Percentiles rank a stretch among this genome's conserved stretches.
Conservation (phyloP, 257 asterid genomes). For the Cinchona pubescens region DNA sequence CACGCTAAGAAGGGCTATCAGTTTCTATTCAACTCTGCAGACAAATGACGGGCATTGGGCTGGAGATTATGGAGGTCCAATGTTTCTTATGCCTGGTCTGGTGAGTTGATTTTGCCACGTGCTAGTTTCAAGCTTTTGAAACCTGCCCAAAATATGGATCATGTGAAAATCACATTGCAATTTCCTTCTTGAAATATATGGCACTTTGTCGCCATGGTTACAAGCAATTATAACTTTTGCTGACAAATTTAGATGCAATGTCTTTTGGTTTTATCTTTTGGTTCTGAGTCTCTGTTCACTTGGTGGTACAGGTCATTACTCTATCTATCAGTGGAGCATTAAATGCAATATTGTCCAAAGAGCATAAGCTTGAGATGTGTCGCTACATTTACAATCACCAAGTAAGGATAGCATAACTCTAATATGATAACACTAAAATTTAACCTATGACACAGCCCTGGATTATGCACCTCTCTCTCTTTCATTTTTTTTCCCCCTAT, state of each 20-base stretch:
- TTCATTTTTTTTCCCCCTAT: background rate
- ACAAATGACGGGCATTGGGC: slow-evolving; percentile 96
- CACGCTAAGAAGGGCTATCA: slow-evolving; percentile 75
- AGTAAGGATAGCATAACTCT: slow-evolving; percentile 37
- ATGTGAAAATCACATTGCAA: background rate
- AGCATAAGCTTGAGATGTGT: slow-evolving; percentile 83
- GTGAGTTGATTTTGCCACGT: slow-evolving; percentile 38
- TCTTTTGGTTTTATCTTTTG: no score
- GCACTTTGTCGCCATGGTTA: background rate
- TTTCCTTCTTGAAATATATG: background rate
- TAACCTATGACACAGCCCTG: background rate
- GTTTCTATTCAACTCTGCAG: slow-evolving; percentile 79
- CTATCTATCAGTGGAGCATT: slow-evolving; percentile 83
- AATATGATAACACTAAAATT: background rate
- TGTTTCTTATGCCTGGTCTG: slow-evolving; percentile 97
- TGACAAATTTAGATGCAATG: background rate
- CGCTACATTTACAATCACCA: slow-evolving; percentile 98
- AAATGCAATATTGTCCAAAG: slow-evolving; percentile 72
- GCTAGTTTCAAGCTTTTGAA: background rate
- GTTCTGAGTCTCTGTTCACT: slow-evolving; percentile 7
- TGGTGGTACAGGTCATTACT: slow-evolving; percentile 60
- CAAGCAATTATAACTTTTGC: background rate
- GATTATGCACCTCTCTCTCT: background rate
- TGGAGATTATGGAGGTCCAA: slow-evolving; percentile 98
- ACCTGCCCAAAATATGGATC: background rate